Conservation (phyloP, 2,329 filamentous ascomycete species). For the Monilinia vaccinii-corymbosi region DNA sequence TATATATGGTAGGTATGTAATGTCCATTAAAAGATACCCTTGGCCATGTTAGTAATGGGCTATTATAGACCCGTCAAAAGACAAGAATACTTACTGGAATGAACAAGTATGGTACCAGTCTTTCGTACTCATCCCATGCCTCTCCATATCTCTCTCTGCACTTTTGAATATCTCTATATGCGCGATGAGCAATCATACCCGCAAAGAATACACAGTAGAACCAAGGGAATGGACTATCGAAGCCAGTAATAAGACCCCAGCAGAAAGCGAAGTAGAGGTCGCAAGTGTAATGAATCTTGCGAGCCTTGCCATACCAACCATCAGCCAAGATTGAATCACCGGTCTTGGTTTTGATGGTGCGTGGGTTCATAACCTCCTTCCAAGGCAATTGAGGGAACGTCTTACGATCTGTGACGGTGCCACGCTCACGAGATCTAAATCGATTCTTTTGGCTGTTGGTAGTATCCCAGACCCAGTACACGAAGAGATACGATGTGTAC, state of each 20-base stretch:
- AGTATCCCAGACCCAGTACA: conserved; percentile 90
- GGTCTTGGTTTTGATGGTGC: conserved; percentile 61
- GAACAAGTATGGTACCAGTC: conserved; percentile 72
- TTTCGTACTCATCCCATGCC: conserved; percentile 74
- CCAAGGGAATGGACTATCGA: conserved; percentile 76
- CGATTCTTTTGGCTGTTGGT: conserved; percentile 91
- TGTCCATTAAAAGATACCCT: conserved; percentile 1
- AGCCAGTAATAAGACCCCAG: conserved; percentile 77
- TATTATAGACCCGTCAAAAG: not conserved
- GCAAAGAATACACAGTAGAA: conserved; percentile 80
- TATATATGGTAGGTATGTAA: not conserved
- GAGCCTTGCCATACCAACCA: conserved; percentile 75
- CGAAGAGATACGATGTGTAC: conserved; percentile 64
- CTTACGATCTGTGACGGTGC: conserved; percentile 59
- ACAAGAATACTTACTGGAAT: conserved; percentile 49
- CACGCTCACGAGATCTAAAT: conserved; percentile 73
- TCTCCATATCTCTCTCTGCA: conserved; percentile 74
- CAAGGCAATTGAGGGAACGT: conserved; percentile 89
- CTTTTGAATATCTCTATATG: conserved; percentile 63
- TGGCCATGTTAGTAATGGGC: not conserved
- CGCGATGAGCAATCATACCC: conserved; percentile 72
- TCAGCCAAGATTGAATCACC: conserved; percentile 73
- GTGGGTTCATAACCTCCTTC: conserved; percentile 73
- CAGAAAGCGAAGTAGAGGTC: conserved; percentile 68
- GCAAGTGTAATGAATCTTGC: conserved; percentile 75